Conservation (phyloP, 495 filamentous ascomycete species). For the Hypoxylon fragiforme region DNA sequence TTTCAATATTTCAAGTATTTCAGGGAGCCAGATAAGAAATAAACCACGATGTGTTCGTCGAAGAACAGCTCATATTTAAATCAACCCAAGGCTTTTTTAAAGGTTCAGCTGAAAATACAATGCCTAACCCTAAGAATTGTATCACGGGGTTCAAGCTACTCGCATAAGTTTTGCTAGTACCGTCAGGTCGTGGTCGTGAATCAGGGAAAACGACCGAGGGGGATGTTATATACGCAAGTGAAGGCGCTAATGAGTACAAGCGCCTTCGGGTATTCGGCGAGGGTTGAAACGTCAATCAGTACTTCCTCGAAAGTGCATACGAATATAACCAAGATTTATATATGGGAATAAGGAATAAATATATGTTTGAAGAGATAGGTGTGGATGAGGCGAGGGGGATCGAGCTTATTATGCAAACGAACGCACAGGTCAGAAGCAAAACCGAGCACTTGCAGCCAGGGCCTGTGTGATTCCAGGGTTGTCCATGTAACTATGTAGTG, state of each 20-base stretch:
- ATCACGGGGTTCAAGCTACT: constrained; percentile 36
- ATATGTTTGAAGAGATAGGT: constrained; percentile 13
- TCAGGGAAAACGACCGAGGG: constrained; percentile 3
- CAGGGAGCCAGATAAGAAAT: constrained; percentile 29
- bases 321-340: constrained; percentile 29
- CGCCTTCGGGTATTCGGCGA: constrained; percentile 27
- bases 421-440: constrained; percentile 33
- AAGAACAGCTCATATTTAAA: constrained; percentile 38
- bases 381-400: constrained; percentile 28
- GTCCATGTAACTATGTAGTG: constrained; percentile 31
- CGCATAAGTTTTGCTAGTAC: constrained; percentile 11
- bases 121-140: constrained; percentile 21
- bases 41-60: constrained; percentile 15
- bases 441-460: constrained; percentile 28
- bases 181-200: constrained; percentile 14
- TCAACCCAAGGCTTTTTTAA: constrained; percentile 3
- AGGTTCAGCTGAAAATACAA: too few species aligned
- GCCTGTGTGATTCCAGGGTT: constrained; percentile 9
- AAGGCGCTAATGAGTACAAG: constrained; percentile 15
- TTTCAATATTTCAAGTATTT: too few species aligned
- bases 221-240: constrained; percentile 23
- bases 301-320: constrained; percentile 18
- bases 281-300: constrained; percentile 25
- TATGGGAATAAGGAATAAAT: constrained; percentile 4
- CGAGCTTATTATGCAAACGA: constrained; percentile 33